phyloP scores from a whole-genome alignment of 106 monocot species.

The Dendrobium chrysotoxum region DNA sequence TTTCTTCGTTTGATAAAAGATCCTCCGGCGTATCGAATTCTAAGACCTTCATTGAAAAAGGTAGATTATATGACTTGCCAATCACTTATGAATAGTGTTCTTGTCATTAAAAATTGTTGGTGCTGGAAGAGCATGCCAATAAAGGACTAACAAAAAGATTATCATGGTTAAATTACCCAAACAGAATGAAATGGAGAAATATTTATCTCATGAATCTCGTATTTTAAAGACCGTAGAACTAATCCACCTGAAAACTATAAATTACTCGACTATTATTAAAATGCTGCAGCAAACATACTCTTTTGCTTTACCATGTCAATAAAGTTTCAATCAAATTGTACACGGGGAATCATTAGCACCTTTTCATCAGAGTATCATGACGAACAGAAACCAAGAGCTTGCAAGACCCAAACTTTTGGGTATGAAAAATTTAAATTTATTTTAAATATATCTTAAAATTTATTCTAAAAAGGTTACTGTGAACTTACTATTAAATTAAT shows the following conservation, averaged over 20 bases:
- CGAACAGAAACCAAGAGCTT: neutral
- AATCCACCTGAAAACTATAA: neutral
- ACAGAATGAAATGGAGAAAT: neutral
- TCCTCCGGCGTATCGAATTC: slow-evolving; percentile 83
- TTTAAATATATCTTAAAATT: too few species aligned
- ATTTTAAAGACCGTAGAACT: neutral
- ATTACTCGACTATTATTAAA: neutral
- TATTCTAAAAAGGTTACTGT: too few species aligned
- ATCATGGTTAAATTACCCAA: neutral
- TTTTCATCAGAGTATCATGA: neutral
- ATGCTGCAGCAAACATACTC: neutral
- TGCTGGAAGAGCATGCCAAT: neutral
- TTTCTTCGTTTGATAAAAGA: slow-evolving; percentile 74
- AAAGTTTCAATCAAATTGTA: neutral
- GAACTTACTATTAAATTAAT: too few species aligned
- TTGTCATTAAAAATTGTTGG: neutral
- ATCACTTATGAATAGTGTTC: neutral
- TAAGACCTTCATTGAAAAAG: slow-evolving; percentile 44
- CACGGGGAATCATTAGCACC: neutral
- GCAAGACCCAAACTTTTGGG: too few species aligned
- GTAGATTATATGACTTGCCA: neutral
- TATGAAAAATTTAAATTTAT: too few species aligned
- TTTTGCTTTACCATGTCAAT: neutral
- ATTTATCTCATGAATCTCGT: neutral
- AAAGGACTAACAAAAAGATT: neutral